Base-by-base conservation (phyloP, 495 filamentous ascomycete genomes). In the Talaromyces adpressus region DNA sequence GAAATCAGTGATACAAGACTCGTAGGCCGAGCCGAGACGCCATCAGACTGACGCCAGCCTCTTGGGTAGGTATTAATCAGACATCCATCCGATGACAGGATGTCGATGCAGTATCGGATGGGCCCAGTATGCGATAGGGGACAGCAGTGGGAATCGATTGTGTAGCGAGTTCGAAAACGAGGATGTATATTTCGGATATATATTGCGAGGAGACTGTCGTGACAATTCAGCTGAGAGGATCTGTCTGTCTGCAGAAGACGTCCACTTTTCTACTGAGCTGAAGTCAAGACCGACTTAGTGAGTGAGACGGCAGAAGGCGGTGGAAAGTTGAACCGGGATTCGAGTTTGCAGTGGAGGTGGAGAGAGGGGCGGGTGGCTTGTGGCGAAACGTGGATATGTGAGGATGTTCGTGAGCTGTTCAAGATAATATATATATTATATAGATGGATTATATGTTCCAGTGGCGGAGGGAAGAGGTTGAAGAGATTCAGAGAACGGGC, bases 1-100 rank as follows among this genome's bases (percentile, higher is more conserved):
- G 25, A 27, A 18, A 25, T 61, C 58, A 53, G 27, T 18, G 9
- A n/a, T 16, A 20, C 36, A 20, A 23, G 25, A 34, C 32, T 30
- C 34, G 11, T 36, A 20, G 27, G 25, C 32, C 34, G 39, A 52
- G 41, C 16, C 16, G 25, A 20, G 60, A 29, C 41, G 60, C 60
- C 60, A 62, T 62, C 41, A 51, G 60, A 61, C 41, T 58, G 56
- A 22, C 27, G 30, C 56, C 56, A 58, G 56, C 30, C 56, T 25
- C 16, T 20, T 36, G 56, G 18, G 11, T 22, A 8, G 22, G 27
- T 58, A 22, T 16, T 58, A 20, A 18, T 58, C 29, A 58, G 56
- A 58, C 56, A 32, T 36, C 56, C 56, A 58, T 58, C 27, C 56
- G 30, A 58, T 29, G 14, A 29, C 56, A 58, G 56, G 30, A 36